These are phyloP conservation scores for Carallia brachiata DNA, from an alignment of 345 rosid species.

Conservation along the genomic window DNA sequence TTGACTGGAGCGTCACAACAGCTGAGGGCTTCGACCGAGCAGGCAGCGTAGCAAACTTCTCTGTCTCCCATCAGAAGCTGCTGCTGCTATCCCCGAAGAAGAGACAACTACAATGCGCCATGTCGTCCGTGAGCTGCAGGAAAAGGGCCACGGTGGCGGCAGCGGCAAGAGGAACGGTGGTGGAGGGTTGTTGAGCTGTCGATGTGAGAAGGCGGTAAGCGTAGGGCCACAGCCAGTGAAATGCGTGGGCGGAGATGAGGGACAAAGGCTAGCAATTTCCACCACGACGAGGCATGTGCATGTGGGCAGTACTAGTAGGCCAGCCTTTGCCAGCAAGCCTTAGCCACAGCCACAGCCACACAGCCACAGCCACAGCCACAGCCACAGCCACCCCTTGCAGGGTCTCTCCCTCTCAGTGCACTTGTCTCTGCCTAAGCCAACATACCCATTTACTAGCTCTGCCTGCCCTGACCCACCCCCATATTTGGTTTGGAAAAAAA, in stretches of 20 bases:
- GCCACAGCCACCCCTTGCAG: constrained; percentile 26
- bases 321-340: constrained; percentile 22
- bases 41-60: constrained; percentile 44
- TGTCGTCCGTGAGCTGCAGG: constrained; percentile 7
- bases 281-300: constrained; percentile 20
- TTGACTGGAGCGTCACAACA: constrained; percentile 86
- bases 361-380: constrained; percentile 3
- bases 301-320: constrained; percentile 34
- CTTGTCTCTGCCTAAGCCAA: constrained; percentile 32
- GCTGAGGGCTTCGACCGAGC: constrained; percentile 58
- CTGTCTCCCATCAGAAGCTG: constrained; percentile 43
- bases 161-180: constrained; percentile 24
- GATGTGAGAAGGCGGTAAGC: constrained; percentile 75
- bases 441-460: neutral
- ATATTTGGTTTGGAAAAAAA: neutral
- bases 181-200: constrained; percentile 57
- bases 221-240: constrained; percentile 61
- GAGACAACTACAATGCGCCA: constrained; percentile 26
- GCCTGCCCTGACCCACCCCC: neutral
- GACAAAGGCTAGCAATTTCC: constrained; percentile 16
- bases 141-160: neutral
- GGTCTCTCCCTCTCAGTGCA: constrained; percentile 40
- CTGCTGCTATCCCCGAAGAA: constrained; percentile 11
- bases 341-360: too few species aligned
- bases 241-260: constrained; percentile 15